Conservation (phyloP, 768 basidiomycete species). For the Tephrocybe sp. region DNA sequence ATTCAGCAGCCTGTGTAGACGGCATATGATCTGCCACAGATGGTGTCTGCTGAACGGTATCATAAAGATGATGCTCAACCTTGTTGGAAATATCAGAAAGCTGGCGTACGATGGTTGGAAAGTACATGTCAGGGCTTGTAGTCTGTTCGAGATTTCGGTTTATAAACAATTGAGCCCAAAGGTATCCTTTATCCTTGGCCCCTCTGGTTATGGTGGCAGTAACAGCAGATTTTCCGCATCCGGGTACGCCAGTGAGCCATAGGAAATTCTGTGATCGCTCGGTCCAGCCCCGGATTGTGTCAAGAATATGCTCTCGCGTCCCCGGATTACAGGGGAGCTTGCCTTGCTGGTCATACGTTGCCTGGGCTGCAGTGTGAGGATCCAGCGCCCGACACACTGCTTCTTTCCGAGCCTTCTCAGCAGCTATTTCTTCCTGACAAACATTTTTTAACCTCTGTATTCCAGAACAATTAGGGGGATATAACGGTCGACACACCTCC, state of each 20-base stretch:
- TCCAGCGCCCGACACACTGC: neutral
- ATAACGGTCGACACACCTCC: no score
- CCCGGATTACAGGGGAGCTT: neutral
- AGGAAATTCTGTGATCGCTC: neutral
- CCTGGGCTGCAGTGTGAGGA: neutral
- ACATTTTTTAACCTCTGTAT: no score
- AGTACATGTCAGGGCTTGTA: slow-evolving; percentile 3
- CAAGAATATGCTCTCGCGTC: neutral
- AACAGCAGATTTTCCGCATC: neutral
- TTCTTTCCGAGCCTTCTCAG: neutral
- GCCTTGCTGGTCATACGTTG: neutral
- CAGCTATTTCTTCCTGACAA: neutral
- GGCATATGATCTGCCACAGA: neutral
- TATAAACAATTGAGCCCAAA: slow-evolving; percentile 14
- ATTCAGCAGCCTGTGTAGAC: slow-evolving; percentile 10
- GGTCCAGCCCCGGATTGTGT: neutral
- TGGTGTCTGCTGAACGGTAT: neutral
- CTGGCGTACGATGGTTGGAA: slow-evolving; percentile 17
- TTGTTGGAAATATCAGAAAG: slow-evolving; percentile 1
- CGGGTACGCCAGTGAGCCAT: neutral
- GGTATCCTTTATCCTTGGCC: neutral
- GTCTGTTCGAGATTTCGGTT: neutral
- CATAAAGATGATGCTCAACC: slow-evolving; percentile 5
- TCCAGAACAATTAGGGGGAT: neutral
- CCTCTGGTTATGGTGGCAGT: neutral